Evolutionary conservation across 306 rosid genomes (phyloP), one percentile per base, ranked within the genome.

Genomic region (Ormosia semicastrata): DNA sequence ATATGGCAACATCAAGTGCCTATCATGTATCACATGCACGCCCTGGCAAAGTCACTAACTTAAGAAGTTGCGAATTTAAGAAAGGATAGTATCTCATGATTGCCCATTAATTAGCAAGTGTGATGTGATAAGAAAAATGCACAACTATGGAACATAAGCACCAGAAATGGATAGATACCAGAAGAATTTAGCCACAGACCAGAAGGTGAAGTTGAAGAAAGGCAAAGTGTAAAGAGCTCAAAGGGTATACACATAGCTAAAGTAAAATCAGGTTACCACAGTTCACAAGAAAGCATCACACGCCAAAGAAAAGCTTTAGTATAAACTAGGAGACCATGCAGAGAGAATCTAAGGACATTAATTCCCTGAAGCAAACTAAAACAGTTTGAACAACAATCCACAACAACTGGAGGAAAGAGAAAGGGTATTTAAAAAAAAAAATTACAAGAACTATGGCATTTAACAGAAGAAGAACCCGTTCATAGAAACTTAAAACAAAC

Each of bases 231-330:
- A 83, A 67, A 71, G 75, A 83, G 81, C 86, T 53, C 67, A 85
- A 79, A 79, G 79, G 58, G 52, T 37, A 71, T 37, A 37, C 49
- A 40, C 37, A 78, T 36, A 59, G 32, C 53, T 60, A 75, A 82
- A 69, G 83, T 53, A 75, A 93, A 66, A 73, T 32, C 52, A 74
- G 89, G 84, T 87, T 73, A 78, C 76, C 87, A 71, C 85, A 68
- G 78, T 34, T 83, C 80, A 76, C 93, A 93, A 93, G 97, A 83
- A 91, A 90, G 97, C 88, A 93, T 89, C 94, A 76, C 84, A 80
- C 81, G 79, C 87, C 73, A 75, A 29, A 57, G 71, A 85, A 68
- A 66, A 24, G 63, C 88, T 73, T 82, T 79, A 71, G 70, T 46
- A 40, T 56, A 74, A 69, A 78, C 68, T 65, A 84, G 84, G 77